These are phyloP conservation scores for Nakaseomyces sp. DNA, from an alignment of 1,139 yeast species.

Conservation along the genomic window DNA sequence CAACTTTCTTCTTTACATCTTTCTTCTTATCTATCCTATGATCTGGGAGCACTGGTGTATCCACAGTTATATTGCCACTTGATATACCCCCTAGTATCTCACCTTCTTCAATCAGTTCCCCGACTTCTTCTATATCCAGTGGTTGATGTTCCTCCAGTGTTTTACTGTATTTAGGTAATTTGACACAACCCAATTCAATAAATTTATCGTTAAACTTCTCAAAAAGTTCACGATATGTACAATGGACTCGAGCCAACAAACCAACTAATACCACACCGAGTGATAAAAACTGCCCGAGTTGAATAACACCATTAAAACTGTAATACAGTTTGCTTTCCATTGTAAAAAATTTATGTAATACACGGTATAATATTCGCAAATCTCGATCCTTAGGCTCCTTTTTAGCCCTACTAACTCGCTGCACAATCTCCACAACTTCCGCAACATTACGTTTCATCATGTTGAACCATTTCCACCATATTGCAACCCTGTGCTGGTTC, in stretches of 20 bases:
- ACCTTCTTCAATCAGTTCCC: constrained; percentile 6
- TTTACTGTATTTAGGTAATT: constrained; percentile 9
- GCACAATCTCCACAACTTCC: constrained; percentile 31
- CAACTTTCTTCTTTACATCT: constrained; percentile 9
- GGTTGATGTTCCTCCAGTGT: constrained; percentile 7
- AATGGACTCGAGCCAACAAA: constrained; percentile 40
- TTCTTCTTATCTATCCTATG: constrained; percentile 7
- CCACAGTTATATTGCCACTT: too few species aligned
- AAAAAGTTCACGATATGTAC: constrained; percentile 17
- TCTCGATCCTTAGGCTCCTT: constrained; percentile 5
- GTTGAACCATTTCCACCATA: constrained; percentile 69
- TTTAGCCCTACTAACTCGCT: constrained; percentile 8
- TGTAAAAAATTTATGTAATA: constrained; percentile 14
- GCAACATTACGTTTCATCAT: constrained; percentile 53
- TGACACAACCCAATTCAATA: background rate
- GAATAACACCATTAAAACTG: constrained; percentile 58
- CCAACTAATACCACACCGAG: constrained; percentile 68
- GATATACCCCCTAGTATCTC: constrained; percentile 9
- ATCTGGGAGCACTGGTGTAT: constrained; percentile 8
- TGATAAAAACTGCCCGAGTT: constrained; percentile 69
- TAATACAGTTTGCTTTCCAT: constrained; percentile 33
- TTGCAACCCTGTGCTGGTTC: constrained; percentile 66
- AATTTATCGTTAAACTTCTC: background rate
- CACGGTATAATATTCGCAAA: constrained; percentile 12
- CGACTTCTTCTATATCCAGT: constrained; percentile 9